These are phyloP conservation scores for Botrytis tulipae DNA, from an alignment of 2,329 filamentous ascomycete species.

Conservation along the genomic window DNA sequence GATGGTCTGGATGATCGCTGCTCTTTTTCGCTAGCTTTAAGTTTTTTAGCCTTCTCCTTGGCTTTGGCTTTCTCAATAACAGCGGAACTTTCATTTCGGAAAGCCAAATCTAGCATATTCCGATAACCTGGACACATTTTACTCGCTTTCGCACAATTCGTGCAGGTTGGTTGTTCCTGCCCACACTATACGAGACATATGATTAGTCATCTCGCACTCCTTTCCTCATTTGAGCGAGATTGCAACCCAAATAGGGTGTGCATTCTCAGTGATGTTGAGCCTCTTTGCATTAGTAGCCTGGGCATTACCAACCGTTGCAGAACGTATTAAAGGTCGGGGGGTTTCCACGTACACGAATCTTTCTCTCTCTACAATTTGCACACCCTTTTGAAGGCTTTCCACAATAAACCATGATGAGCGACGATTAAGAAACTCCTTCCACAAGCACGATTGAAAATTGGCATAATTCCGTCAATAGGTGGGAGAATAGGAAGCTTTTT, in stretches of 20 bases:
- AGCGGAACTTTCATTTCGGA: constrained; percentile 54
- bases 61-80: constrained; percentile 52
- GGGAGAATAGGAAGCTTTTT: background rate
- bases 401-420: constrained; percentile 21
- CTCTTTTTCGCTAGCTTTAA: constrained; percentile 26
- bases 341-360: constrained; percentile 5
- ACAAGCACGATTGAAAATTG: background rate
- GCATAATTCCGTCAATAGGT: background rate
- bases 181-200: constrained; percentile 46
- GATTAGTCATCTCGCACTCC: constrained; percentile 14
- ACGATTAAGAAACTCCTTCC: background rate
- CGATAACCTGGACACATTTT: constrained; percentile 53
- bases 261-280: background rate
- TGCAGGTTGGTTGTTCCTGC: constrained; percentile 49
- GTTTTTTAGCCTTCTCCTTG: constrained; percentile 22
- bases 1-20: constrained; percentile 6
- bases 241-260: background rate
- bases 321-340: background rate
- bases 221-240: constrained; percentile 12
- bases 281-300: background rate
- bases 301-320: background rate
- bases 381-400: constrained; percentile 23
- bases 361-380: constrained; percentile 8
- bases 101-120: constrained; percentile 56
- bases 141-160: constrained; percentile 52